A percentile compares a stretch with the other conserved stretches of the same genome.
phyloP scores from a whole-genome alignment of 2,329 filamentous ascomycete species.

The Catunica adiposa region DNA sequence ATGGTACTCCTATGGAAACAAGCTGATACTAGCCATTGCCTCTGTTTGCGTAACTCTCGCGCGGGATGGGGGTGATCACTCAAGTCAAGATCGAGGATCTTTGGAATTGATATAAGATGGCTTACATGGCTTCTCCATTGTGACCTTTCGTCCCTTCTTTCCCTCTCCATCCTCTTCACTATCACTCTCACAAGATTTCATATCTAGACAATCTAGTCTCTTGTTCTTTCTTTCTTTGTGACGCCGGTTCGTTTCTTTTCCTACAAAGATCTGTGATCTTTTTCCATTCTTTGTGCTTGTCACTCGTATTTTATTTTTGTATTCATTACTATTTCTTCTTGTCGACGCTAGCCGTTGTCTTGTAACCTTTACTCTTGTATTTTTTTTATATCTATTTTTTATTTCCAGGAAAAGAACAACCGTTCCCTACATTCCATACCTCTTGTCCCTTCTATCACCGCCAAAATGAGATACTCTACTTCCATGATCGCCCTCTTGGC shows the following conservation, averaged over 20 bases:
- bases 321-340: background rate
- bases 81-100: conserved; percentile 1
- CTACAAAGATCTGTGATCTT: conserved; percentile 13
- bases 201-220: background rate
- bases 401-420: conserved; percentile 9
- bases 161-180: conserved; percentile 1
- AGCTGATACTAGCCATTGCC: background rate
- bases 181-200: background rate
- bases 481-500: conserved; percentile 15
- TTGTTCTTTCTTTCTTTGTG: conserved; percentile 3
- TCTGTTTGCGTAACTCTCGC: background rate
- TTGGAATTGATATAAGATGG: background rate
- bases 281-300: conserved; percentile 13
- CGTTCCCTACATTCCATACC: background rate
- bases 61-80: background rate
- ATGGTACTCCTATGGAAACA: background rate
- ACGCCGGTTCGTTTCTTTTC: conserved; percentile 12
- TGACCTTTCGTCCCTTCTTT: background rate
- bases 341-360: conserved; percentile 8
- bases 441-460: background rate
- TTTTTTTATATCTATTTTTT: too few relatives aligned
- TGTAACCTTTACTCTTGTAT: background rate
- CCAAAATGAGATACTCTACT: conserved; percentile 9
- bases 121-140: background rate
- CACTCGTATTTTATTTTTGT: background rate